These are phyloP conservation scores for Stipa capillata DNA, from an alignment of 176 grass and related monocot genomes.

Conservation along the genomic window DNA sequence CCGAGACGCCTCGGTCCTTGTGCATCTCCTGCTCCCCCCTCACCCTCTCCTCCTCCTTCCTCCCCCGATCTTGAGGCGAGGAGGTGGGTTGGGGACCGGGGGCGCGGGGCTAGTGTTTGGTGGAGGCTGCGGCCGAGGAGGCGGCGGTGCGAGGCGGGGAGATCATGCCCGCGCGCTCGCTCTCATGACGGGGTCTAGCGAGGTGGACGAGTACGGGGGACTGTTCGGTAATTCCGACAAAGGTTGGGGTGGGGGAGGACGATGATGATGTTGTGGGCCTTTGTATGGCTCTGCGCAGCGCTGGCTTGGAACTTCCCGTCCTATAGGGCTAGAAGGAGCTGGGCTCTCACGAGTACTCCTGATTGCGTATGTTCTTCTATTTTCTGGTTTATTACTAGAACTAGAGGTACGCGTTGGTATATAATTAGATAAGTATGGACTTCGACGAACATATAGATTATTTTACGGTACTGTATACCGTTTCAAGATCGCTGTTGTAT, in stretches of 20 bases:
- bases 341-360: too few species aligned
- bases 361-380: too few species aligned
- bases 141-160: neutral
- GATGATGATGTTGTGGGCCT: neutral
- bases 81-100: neutral
- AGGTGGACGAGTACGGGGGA: neutral
- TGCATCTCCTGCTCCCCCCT: conserved; percentile 28
- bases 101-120: too few species aligned
- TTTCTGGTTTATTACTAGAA: too few species aligned
- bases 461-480: too few species aligned
- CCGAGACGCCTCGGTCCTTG: conserved; percentile 25
- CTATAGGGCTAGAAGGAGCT: neutral
- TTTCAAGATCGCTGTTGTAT: too few species aligned
- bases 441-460: too few species aligned
- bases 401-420: too few species aligned
- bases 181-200: neutral
- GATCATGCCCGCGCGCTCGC: neutral
- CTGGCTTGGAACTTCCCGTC: too few species aligned
- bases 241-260: neutral
- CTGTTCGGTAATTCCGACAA: neutral
- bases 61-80: neutral
- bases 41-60: conserved; percentile 10
- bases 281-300: neutral
- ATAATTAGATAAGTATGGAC: too few species aligned
- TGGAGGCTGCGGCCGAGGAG: too few species aligned